Evolutionary conservation across 2,329 filamentous ascomycete genomes (phyloP).

Genomic region (Penicillium sp.): DNA sequence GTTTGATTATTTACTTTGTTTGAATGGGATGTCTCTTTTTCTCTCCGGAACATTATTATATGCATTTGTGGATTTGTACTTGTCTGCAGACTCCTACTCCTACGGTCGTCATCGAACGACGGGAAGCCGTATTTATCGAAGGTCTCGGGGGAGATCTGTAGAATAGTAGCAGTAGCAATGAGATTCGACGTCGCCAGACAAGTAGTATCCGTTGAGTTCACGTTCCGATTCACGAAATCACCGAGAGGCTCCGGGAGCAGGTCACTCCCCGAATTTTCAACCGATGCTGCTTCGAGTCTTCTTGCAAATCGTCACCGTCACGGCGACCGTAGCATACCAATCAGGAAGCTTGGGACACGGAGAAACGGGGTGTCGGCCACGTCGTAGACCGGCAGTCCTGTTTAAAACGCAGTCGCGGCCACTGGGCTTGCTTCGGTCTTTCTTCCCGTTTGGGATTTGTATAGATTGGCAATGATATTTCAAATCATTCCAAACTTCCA

Average conservation of each 20-base stretch:
- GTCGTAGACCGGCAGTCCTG: background rate
- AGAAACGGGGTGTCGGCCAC: background rate
- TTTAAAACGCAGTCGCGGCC: background rate
- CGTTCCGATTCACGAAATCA: background rate
- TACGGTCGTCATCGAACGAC: too few species aligned
- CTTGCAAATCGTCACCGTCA: background rate
- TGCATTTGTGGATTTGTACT: background rate
- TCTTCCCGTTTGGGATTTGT: background rate
- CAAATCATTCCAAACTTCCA: background rate
- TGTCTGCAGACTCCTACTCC: too few species aligned
- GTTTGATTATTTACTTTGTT: conserved; percentile 11
- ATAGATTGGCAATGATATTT: background rate
- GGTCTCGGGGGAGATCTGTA: background rate
- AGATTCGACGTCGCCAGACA: background rate
- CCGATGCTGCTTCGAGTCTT: background rate
- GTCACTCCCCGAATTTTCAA: background rate
- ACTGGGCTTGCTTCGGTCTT: background rate
- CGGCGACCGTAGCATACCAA: conserved; percentile 2
- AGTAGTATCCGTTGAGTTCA: background rate
- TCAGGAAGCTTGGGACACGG: background rate
- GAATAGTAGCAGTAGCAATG: background rate
- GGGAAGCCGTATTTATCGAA: too few species aligned
- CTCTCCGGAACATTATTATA: background rate
- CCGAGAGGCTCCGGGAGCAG: background rate
- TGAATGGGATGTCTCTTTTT: conserved; percentile 11